phyloP scores from a whole-genome alignment of 805 yeast species.

The Wickerhamomyces chambardii region DNA sequence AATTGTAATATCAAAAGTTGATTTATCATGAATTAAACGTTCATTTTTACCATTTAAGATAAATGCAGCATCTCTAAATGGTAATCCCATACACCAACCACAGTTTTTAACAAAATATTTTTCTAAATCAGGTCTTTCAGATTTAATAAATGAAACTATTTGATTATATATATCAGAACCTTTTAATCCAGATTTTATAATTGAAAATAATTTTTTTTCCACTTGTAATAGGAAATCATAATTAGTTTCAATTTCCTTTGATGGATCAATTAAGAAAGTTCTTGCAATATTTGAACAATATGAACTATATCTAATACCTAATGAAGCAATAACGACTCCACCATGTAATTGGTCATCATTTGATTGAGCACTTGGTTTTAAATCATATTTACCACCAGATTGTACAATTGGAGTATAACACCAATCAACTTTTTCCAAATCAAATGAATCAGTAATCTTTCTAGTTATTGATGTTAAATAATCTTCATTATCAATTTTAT shows the following conservation, averaged over 20 bases:
- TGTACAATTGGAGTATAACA: constrained; percentile 87
- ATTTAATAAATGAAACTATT: constrained; percentile 48
- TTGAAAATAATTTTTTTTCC: constrained; percentile 52
- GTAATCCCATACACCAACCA: constrained; percentile 88
- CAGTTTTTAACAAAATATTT: constrained; percentile 63
- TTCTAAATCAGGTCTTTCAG: constrained; percentile 58
- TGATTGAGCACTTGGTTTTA: constrained; percentile 77
- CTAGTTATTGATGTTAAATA: constrained; percentile 51
- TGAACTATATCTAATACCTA: constrained; percentile 81
- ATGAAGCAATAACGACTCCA: constrained; percentile 74
- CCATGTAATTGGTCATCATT: constrained; percentile 54
- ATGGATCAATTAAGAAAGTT: constrained; percentile 85
- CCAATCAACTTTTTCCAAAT: constrained; percentile 79
- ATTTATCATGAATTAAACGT: constrained; percentile 57
- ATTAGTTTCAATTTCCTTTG: constrained; percentile 66
- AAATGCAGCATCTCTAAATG: constrained; percentile 73
- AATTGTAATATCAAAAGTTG: constrained; percentile 64
- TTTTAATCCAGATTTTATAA: constrained; percentile 57
- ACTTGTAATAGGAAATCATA: constrained; percentile 69
- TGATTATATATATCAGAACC: constrained; percentile 59
- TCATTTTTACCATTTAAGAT: constrained; percentile 68
- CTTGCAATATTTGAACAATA: constrained; percentile 86
- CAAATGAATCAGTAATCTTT: constrained; percentile 58
- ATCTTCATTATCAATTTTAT: constrained; percentile 70
- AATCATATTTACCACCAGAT: constrained; percentile 79